A percentile compares a stretch with the other conserved stretches of the same genome.
Evolutionary conservation across 441 rosid genomes (phyloP).

Genomic region (Erodium moschatum): DNA sequence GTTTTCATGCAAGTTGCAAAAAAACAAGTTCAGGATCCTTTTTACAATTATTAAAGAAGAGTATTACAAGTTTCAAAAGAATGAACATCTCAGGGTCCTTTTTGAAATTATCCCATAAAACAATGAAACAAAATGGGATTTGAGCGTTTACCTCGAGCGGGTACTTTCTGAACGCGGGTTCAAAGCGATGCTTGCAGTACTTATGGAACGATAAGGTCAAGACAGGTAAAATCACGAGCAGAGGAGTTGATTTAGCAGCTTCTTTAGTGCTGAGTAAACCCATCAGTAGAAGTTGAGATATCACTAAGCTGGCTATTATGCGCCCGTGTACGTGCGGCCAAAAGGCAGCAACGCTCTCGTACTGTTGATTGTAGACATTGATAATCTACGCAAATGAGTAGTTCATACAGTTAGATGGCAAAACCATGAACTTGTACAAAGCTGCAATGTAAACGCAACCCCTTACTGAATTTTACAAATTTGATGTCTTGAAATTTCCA

Average conservation of each 20-base stretch:
- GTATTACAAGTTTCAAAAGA: no score
- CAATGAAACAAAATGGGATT: no score
- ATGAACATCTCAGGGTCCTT: no score
- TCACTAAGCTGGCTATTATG: conserved; percentile 49
- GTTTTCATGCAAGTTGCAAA: no score
- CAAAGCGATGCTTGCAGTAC: conserved; percentile 68
- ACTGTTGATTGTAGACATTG: conserved; percentile 80
- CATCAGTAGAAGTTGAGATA: conserved; percentile 64
- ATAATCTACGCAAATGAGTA: conserved; percentile 51
- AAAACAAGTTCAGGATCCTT: no score
- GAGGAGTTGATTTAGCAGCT: conserved; percentile 57
- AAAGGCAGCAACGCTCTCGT: conserved; percentile 82
- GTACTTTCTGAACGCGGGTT: conserved; percentile 57
- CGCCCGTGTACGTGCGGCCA: conserved; percentile 93
- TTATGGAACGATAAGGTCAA: conserved; percentile 66
- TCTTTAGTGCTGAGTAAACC: conserved; percentile 64
- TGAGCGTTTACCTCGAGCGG: conserved; percentile 56
- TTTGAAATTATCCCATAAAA: no score
- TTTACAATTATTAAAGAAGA: no score
- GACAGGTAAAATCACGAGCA: conserved; percentile 61
- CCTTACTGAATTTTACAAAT: no score
- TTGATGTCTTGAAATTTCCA: no score
- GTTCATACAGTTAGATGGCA: not conserved
- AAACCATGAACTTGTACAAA: not conserved
- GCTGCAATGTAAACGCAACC: not conserved